phyloP scores from a whole-genome alignment of 148 eudicot species.

The Diospyros kaki region DNA sequence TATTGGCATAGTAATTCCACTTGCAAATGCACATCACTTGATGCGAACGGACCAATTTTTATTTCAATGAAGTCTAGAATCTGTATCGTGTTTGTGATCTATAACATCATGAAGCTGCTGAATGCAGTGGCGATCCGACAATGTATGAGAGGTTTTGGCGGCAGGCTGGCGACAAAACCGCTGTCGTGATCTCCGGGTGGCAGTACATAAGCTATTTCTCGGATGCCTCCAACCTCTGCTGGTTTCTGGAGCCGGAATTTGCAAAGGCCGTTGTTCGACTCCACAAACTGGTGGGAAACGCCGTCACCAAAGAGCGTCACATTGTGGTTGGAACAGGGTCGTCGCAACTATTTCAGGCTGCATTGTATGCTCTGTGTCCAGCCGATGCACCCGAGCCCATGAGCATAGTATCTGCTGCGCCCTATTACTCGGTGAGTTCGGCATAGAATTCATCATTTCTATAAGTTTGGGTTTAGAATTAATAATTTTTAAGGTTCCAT shows the following conservation, averaged over 20 bases:
- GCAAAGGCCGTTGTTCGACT: slow-evolving; percentile 38
- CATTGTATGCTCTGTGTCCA: slow-evolving; percentile 43
- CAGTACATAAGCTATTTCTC: slow-evolving; percentile 64
- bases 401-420: slow-evolving; percentile 53
- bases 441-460: no score
- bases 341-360: slow-evolving; percentile 53
- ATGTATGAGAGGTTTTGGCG: slow-evolving; percentile 54
- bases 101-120: no score
- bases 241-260: slow-evolving; percentile 56
- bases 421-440: slow-evolving; percentile 60
- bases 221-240: slow-evolving; percentile 26
- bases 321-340: slow-evolving; percentile 69
- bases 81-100: no score
- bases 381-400: slow-evolving; percentile 20
- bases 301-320: slow-evolving; percentile 30
- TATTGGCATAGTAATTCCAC: no score
- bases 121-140: slow-evolving; percentile 71
- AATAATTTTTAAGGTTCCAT: no score
- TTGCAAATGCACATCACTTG: no score
- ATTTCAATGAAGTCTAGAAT: no score
- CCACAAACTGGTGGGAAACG: slow-evolving; percentile 54
- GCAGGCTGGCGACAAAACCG: slow-evolving; percentile 31
- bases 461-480: no score
- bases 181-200: slow-evolving; percentile 35
- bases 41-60: no score